phyloP scores from a whole-genome alignment of 2,329 filamentous ascomycete genomes.

The Biscogniauxia marginata region DNA sequence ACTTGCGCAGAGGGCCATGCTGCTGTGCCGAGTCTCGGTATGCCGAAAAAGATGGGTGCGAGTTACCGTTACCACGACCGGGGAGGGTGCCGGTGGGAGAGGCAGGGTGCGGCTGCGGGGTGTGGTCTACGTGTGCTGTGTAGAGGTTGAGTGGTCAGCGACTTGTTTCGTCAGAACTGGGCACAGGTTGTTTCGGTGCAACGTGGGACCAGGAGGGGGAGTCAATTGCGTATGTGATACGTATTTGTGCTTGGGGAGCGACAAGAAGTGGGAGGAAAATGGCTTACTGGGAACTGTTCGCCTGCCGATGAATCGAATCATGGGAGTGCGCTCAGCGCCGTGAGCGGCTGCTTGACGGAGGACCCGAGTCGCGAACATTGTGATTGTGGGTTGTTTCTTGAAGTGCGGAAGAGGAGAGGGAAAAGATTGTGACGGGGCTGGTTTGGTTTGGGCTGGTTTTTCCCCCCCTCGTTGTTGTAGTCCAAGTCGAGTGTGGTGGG shows the following conservation, averaged over 20 bases:
- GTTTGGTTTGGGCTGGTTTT: too few species aligned
- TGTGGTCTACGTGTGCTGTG: conserved; percentile 69
- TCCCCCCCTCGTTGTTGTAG: neutral
- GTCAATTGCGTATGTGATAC: too few species aligned
- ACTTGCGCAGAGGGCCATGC: conserved; percentile 70
- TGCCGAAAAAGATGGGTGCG: conserved; percentile 65
- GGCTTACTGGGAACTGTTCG: conserved; percentile 56
- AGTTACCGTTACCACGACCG: conserved; percentile 38
- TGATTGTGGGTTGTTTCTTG: conserved; percentile 19
- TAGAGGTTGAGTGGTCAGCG: conserved; percentile 18
- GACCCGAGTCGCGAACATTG: conserved; percentile 56
- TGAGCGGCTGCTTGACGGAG: conserved; percentile 59
- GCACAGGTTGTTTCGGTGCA: neutral
- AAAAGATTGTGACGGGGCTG: too few species aligned
- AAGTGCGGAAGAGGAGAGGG: neutral
- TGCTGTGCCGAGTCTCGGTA: conserved; percentile 79
- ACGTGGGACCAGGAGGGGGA: too few species aligned
- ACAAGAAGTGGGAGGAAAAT: conserved; percentile 11
- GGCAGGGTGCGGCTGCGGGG: conserved; percentile 70
- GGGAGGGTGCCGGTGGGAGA: conserved; percentile 62
- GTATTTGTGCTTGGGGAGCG: neutral
- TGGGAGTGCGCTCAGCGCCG: conserved; percentile 58
- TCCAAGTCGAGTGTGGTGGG: neutral
- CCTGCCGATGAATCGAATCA: conserved; percentile 63
- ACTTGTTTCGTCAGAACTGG: neutral